phyloP scores from a whole-genome alignment of 2,329 filamentous ascomycete species.

The Aspergillus flavus region DNA sequence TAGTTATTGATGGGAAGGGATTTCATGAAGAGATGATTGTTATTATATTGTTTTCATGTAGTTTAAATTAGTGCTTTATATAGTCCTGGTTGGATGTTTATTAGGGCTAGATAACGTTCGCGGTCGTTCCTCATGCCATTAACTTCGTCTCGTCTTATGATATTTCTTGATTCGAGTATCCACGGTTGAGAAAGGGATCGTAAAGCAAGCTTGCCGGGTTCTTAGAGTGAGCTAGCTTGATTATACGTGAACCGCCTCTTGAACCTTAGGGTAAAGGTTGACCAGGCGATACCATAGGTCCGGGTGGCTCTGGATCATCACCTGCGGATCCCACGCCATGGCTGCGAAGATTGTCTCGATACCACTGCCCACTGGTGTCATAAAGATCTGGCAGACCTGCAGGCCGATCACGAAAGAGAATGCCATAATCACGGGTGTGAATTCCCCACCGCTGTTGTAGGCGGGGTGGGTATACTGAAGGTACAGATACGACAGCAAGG shows the following conservation, averaged over 20 bases:
- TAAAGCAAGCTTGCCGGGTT: background rate
- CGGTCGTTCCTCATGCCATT: background rate
- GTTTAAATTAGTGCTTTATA: background rate
- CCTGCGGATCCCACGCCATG: constrained; percentile 64
- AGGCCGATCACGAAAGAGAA: constrained; percentile 88
- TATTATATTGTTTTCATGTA: background rate
- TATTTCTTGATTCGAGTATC: background rate
- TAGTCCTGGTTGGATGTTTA: background rate
- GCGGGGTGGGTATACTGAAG: constrained; percentile 76
- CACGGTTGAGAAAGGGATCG: too few relatives aligned
- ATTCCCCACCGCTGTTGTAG: constrained; percentile 71
- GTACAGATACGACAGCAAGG: constrained; percentile 84
- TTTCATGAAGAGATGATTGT: background rate
- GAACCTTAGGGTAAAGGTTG: constrained; percentile 78
- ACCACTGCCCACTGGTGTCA: constrained; percentile 84
- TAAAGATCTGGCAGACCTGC: constrained; percentile 87
- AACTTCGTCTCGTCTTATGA: background rate
- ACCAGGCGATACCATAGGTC: constrained; percentile 82
- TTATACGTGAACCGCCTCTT: constrained; percentile 72
- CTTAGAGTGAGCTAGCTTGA: background rate
- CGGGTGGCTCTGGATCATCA: constrained; percentile 77
- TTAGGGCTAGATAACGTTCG: background rate
- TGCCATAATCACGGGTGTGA: constrained; percentile 76
- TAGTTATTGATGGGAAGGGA: background rate
- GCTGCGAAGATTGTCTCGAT: constrained; percentile 91